Percentiles rank a stretch among this genome's conserved stretches.
phyloP scores from a whole-genome alignment of 2,329 filamentous ascomycete species.

The Penicillium sp. region DNA sequence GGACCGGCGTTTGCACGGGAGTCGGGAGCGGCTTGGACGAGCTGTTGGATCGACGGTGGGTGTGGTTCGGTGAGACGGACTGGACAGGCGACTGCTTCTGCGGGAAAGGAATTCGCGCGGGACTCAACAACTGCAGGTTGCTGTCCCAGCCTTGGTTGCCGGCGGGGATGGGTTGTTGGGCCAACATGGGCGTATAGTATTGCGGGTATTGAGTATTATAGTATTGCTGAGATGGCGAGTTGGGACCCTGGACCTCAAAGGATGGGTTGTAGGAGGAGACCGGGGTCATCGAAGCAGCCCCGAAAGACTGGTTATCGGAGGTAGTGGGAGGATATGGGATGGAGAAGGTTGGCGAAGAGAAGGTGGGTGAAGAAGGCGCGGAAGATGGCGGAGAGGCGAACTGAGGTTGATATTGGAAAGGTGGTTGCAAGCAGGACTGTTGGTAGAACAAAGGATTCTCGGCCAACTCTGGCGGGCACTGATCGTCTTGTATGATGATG shows the following conservation, averaged over 20 bases:
- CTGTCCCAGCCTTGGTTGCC: conserved; percentile 41
- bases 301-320: conserved; percentile 34
- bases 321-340: conserved; percentile 31
- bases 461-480: conserved; percentile 37
- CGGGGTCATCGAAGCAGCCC: conserved; percentile 47
- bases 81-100: conserved; percentile 47
- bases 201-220: conserved; percentile 36
- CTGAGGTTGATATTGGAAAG: conserved; percentile 39
- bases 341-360: conserved; percentile 37
- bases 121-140: conserved; percentile 42
- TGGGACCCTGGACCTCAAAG: conserved; percentile 37
- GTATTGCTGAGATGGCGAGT: conserved; percentile 39
- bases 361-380: conserved; percentile 37
- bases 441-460: conserved; percentile 33
- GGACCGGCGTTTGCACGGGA: conserved; percentile 59
- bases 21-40: conserved; percentile 59
- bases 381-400: conserved; percentile 44
- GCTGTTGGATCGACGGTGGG: conserved; percentile 42
- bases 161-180: conserved; percentile 40
- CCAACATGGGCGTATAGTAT: conserved; percentile 44
- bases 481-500: conserved; percentile 46
- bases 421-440: conserved; percentile 35
- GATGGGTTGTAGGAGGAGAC: conserved; percentile 44
- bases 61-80: conserved; percentile 29
- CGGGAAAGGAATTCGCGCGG: conserved; percentile 37